A percentile compares a stretch with the other conserved stretches of the same genome.
Conservation (phyloP, 768 basidiomycete species). For the Trametes punicea region DNA sequence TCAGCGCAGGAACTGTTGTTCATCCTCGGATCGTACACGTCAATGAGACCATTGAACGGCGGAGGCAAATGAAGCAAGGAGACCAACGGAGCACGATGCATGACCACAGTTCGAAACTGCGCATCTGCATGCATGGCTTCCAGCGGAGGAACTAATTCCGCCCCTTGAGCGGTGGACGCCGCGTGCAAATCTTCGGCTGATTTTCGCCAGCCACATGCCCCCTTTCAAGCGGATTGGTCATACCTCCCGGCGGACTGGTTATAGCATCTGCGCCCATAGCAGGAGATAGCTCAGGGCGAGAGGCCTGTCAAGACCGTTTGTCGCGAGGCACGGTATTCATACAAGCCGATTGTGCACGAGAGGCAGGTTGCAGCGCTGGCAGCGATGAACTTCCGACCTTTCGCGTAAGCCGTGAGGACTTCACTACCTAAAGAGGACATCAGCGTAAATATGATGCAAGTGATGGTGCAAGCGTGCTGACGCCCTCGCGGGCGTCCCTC, state of each 20-base stretch:
- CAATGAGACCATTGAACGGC: slow-evolving; percentile 7
- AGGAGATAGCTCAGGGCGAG: neutral
- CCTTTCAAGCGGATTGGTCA: too few relatives aligned
- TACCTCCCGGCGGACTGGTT: neutral
- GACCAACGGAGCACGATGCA: neutral
- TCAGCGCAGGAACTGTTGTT: slow-evolving; percentile 12
- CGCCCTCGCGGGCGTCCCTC: neutral
- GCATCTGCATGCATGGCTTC: neutral
- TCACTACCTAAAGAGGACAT: neutral
- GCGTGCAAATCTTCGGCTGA: slow-evolving; percentile 18
- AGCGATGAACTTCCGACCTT: slow-evolving; percentile 18
- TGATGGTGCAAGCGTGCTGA: slow-evolving; percentile 1
- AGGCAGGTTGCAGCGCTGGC: neutral
- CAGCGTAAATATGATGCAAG: slow-evolving; percentile 16
- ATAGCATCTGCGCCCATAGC: neutral
- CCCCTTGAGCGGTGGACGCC: neutral
- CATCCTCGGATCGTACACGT: slow-evolving; percentile 9
- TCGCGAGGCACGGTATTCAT: neutral
- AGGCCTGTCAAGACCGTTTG: neutral
- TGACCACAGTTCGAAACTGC: slow-evolving; percentile 3
- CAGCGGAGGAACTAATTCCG: neutral
- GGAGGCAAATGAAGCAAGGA: neutral
- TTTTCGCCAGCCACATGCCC: slow-evolving; percentile 12
- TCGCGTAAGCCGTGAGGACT: slow-evolving; percentile 12
- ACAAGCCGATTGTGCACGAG: neutral